A percentile compares a stretch with the other conserved stretches of the same genome.
phyloP scores from a whole-genome alignment of 2,329 filamentous ascomycete genomes.

The Epichloe gansuensis region DNA sequence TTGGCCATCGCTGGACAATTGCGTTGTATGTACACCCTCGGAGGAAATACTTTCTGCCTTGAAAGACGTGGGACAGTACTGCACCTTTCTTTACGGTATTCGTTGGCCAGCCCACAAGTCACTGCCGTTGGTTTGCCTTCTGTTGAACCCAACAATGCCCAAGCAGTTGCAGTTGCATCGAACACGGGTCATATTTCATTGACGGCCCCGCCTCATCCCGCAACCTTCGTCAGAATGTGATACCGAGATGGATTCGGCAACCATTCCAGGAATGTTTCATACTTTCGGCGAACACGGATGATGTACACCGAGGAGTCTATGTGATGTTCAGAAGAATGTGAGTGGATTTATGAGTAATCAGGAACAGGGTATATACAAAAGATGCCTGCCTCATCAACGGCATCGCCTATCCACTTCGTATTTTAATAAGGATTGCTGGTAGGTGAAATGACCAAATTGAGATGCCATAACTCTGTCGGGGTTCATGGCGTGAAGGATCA shows the following conservation, averaged over 20 bases:
- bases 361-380: neutral
- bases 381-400: neutral
- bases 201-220: constrained; percentile 5
- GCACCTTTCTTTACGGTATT: neutral
- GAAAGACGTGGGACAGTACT: constrained; percentile 1
- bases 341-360: neutral
- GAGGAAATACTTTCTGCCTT: neutral
- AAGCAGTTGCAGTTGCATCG: constrained; percentile 1
- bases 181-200: constrained; percentile 2
- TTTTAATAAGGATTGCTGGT: neutral
- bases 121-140: constrained; percentile 5
- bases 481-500: neutral
- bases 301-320: neutral
- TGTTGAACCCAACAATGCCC: constrained; percentile 5
- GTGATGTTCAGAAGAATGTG: neutral
- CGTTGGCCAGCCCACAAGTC: neutral
- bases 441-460: neutral
- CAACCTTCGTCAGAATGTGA: constrained; percentile 1
- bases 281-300: neutral
- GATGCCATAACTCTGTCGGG: neutral
- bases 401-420: neutral
- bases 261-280: constrained; percentile 1
- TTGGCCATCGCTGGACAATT: neutral
- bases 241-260: constrained; percentile 1
- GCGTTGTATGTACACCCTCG: constrained; percentile 3